These are phyloP conservation scores for Trichoderma arundinaceum DNA, from an alignment of 2,329 filamentous ascomycete genomes.

Conservation along the genomic window DNA sequence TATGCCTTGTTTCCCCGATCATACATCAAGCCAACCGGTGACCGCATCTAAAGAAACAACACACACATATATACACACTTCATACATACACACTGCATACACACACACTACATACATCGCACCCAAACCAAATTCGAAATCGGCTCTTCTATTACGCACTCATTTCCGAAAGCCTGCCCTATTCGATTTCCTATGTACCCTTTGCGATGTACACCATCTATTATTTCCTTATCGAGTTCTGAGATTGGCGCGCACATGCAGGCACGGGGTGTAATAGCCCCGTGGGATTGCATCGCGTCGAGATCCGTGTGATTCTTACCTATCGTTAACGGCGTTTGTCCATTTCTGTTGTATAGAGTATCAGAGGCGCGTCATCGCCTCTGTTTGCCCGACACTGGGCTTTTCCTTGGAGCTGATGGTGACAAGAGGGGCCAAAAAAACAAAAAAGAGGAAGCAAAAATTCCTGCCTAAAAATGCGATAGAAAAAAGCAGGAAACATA, in stretches of 20 bases:
- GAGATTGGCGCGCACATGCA: background rate
- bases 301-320: slow-evolving; percentile 9
- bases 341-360: slow-evolving; percentile 22
- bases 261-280: background rate
- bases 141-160: background rate
- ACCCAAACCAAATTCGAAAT: slow-evolving; percentile 10
- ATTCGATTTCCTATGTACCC: slow-evolving; percentile 23
- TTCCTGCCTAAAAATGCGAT: background rate
- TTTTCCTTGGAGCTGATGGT: slow-evolving; percentile 36
- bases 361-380: slow-evolving; percentile 49
- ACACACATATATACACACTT: background rate
- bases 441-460: slow-evolving; percentile 17
- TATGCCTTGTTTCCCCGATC: slow-evolving; percentile 54
- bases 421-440: background rate
- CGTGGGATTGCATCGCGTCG: background rate
- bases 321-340: slow-evolving; percentile 27
- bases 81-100: background rate
- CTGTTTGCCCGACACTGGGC: slow-evolving; percentile 56
- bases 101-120: background rate
- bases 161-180: slow-evolving; percentile 15
- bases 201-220: slow-evolving; percentile 18
- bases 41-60: slow-evolving; percentile 40
- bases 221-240: slow-evolving; percentile 6
- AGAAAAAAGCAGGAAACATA: slow-evolving; percentile 12
- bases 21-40: slow-evolving; percentile 42